Base-by-base conservation (phyloP, 2,329 filamentous ascomycete genomes). In the Pyricularia pennisetigena region DNA sequence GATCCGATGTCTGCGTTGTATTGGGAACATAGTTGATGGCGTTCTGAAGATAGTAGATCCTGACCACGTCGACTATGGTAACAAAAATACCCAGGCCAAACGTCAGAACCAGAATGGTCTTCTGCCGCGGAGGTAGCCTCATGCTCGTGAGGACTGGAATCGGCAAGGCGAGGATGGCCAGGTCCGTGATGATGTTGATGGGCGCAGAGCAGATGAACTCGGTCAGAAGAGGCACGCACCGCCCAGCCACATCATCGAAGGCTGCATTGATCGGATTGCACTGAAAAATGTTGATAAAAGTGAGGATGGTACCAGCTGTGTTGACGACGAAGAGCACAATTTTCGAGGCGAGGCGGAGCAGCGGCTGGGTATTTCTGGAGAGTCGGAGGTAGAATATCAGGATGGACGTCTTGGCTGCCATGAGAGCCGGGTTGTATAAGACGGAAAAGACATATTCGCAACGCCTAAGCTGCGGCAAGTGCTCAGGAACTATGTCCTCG, bases 371-470 rank as follows among this genome's bases (percentile, higher is more conserved):
- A 69, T 92, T 91, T 73, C 89, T 90, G 29, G 92, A 91, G 65
- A 97, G 83, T 59, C 90, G 89, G 66, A 97, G 83, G 79, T 96
- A 97, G 78, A 97, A 97, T 67, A 95, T 84, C 69, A 97, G 83
- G 73, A 97, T 92, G n/a, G 93, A 96, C 0, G 92, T 93, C 79
- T 97, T 97, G 66, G 92, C 93, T 2, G 90, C 88, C 92, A 97
- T 96, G 68, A 97, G 82, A 3, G 92, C 90, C 14, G 93, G 93
- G 75, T 97, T 96, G 73, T 89, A 89, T 70, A 89, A 75, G 54
- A 90, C 82, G 7, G 86, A 88, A 73, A 89, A 88, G 69, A 83
- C 83, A 78, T 89, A 89, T 83, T 89, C 85, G 72, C 81, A 83
- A 66, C 79, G 80, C 69, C 88, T 84, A 70, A 93, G 79, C 1